Conservation (phyloP, 2,329 filamentous ascomycete species). For the Boeremia exigua region DNA sequence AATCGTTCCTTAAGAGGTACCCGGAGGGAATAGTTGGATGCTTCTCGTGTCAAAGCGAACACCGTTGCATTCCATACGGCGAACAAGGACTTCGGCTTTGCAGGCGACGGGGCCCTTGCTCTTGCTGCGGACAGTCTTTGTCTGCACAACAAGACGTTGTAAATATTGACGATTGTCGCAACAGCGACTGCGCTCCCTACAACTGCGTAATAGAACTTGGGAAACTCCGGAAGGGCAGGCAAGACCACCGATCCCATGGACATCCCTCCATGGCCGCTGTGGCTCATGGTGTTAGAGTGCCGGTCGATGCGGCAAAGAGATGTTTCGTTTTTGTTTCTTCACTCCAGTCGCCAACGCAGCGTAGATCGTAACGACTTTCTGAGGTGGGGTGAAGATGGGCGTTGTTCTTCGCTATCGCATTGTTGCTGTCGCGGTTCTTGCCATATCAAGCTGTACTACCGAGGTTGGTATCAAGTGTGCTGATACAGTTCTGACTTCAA, state of each 20-base stretch:
- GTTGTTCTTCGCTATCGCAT: slow-evolving; percentile 13
- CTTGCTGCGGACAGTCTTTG: slow-evolving; percentile 58
- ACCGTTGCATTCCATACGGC: slow-evolving; percentile 58
- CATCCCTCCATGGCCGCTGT: slow-evolving; percentile 18
- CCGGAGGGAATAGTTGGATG: slow-evolving; percentile 55
- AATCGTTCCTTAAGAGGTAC: slow-evolving; percentile 43
- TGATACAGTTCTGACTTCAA: slow-evolving; percentile 1
- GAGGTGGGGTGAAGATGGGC: background rate
- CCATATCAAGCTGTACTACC: slow-evolving; percentile 7
- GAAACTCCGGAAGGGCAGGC: slow-evolving; percentile 55
- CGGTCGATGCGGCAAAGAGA: slow-evolving; percentile 2
- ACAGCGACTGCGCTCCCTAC: slow-evolving; percentile 54
- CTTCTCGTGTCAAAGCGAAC: slow-evolving; percentile 62
- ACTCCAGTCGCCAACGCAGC: slow-evolving; percentile 5
- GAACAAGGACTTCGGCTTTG: slow-evolving; percentile 60
- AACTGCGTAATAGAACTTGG: slow-evolving; percentile 61
- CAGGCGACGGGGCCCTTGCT: slow-evolving; percentile 51
- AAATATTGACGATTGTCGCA: slow-evolving; percentile 53
- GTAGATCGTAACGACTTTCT: slow-evolving; percentile 1
- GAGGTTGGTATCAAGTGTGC: background rate
- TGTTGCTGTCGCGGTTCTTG: background rate
- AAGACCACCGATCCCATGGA: slow-evolving; percentile 48
- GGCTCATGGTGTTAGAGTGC: slow-evolving; percentile 31
- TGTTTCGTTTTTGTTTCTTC: slow-evolving; percentile 16
- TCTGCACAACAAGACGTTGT: slow-evolving; percentile 56